phyloP scores from a whole-genome alignment of 345 rosid species.

The Mallotus nudiflorus region DNA sequence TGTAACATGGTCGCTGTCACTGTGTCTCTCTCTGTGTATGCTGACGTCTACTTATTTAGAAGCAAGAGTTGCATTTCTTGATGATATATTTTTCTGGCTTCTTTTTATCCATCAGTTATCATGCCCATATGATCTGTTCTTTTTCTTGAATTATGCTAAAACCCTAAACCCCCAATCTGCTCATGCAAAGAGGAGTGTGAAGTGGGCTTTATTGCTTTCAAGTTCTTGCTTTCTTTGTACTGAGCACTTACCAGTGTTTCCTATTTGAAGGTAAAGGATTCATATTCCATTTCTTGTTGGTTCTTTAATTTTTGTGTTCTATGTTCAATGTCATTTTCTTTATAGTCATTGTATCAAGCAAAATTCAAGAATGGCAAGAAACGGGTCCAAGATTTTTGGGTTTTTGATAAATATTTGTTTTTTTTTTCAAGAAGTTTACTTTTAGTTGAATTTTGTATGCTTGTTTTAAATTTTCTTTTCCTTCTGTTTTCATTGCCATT shows the following conservation, averaged over 20 bases:
- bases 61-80: not conserved
- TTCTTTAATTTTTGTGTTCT: not conserved
- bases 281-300: not conserved
- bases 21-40: too few relatives aligned
- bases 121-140: not conserved
- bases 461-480: not conserved
- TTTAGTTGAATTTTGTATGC: not conserved
- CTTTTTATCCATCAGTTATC: not conserved
- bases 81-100: not conserved
- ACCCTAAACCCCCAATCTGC: constrained; percentile 15
- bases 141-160: not conserved
- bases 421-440: not conserved
- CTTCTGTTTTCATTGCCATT: not conserved
- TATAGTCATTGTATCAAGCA: not conserved
- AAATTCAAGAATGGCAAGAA: not conserved
- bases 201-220: not conserved
- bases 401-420: not conserved
- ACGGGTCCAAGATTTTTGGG: not conserved
- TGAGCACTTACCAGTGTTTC: not conserved
- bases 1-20: too few relatives aligned
- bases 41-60: too few relatives aligned
- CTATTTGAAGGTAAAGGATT: not conserved
- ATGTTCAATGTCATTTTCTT: not conserved
- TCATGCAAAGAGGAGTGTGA: not conserved
- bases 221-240: not conserved